phyloP scores from a whole-genome alignment of 225 moss, liverwort and hornwort genomes.

The Polytrichum commune region DNA sequence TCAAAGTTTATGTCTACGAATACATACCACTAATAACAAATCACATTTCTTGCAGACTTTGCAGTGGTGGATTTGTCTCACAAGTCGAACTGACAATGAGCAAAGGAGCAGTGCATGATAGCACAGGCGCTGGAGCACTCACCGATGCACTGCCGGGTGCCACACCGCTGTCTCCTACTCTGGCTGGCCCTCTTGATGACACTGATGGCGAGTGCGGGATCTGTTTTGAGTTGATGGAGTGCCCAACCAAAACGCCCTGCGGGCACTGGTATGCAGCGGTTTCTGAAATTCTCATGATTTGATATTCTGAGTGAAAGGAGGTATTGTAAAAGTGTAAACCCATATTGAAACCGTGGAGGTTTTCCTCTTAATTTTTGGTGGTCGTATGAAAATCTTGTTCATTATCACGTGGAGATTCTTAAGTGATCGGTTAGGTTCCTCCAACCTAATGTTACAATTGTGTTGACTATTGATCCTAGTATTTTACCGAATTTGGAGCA shows the following conservation, averaged over 20 bases:
- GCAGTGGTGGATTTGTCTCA: conserved; percentile 98
- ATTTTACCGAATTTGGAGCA: too few species aligned
- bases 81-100: conserved; percentile 83
- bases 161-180: conserved; percentile 38
- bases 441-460: too few species aligned
- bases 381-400: too few species aligned
- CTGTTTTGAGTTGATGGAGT: conserved; percentile 97
- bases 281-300: not conserved
- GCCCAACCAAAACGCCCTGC: conserved; percentile 90
- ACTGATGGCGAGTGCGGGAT: conserved; percentile 92
- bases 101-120: conserved; percentile 62
- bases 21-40: too few species aligned
- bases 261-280: conserved; percentile 73
- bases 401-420: too few species aligned
- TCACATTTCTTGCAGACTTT: conserved; percentile 56
- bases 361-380: too few species aligned
- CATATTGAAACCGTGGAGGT: too few species aligned
- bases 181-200: conserved; percentile 53
- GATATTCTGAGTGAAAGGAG: too few species aligned
- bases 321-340: too few species aligned
- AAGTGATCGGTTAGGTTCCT: too few species aligned
- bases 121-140: conserved; percentile 24
- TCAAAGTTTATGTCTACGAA: too few species aligned
- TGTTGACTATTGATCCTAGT: too few species aligned
- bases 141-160: conserved; percentile 26